Base-by-base conservation (phyloP, 352 stramenopile genomes). In the Phytophthora sp. region DNA sequence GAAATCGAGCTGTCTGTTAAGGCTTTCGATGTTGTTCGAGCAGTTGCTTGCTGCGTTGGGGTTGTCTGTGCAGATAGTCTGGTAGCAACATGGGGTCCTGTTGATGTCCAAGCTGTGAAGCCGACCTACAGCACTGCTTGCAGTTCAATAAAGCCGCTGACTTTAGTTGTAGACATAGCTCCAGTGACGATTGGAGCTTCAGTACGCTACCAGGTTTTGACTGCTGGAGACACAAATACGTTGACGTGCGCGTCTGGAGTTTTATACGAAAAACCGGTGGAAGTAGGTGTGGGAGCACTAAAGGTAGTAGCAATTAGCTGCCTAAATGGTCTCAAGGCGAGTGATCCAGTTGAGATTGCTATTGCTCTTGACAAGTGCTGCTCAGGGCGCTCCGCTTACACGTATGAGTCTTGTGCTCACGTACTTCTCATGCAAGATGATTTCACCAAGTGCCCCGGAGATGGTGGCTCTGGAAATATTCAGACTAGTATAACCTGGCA, bases 371-470 rank as follows among this genome's bases (percentile, higher is more conserved):
- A 82, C 10, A 21, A 60, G 2, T 92, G 81, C 55, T 92, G 84
- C n/a, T 71, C 84, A 2, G 79, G 79, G 5, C 34, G 72, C 30
- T 53, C 72, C 13, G 68, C 79, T n/a, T 86, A 79, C 38, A 48
- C 45, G 3, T 61, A 74, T 18, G 53, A 54, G 11, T 72, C 66
- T 1, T 92, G 83, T 38, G 65, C 63, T 0, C 69, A 82, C 21
- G 68, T 90, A 15, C 64, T 90, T 11, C 51, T 89, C 0, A 53
- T 91, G 1, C 66, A 81, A 23, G 83, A 92, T 56, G 60, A 84
- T 17, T 90, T 90, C 39, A 59, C 27, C 9, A 38, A 63, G 1
- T 87, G 76, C 20, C 62, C 54, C 12, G 54, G 62, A 11, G 12
- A 70, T 38, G 48, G 60, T 35, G 60, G 54, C 1, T 13, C 17